Evolutionary conservation across 2,329 filamentous ascomycete species (phyloP).

Genomic region (Pseudonectria buxi): DNA sequence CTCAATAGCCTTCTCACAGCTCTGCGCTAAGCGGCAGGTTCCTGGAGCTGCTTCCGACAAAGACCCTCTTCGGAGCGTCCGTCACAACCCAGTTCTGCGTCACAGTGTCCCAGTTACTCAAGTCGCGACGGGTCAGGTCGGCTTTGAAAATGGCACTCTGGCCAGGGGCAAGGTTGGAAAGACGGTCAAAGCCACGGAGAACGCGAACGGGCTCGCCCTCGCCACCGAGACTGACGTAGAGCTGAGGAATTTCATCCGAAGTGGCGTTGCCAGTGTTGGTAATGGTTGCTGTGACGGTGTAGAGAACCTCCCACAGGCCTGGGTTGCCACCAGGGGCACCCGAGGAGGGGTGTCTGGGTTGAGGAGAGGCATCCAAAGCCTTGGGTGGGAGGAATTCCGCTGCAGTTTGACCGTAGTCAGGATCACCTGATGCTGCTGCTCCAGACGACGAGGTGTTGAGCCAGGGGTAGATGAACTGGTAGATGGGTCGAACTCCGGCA

Average conservation of each 20-base stretch:
- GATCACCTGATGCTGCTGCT: slow-evolving; percentile 48
- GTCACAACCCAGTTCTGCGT: slow-evolving; percentile 79
- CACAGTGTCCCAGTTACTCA: slow-evolving; percentile 78
- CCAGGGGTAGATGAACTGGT: slow-evolving; percentile 63
- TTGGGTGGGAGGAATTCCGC: slow-evolving; percentile 54
- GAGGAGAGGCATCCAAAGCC: slow-evolving; percentile 48
- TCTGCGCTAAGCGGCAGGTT: slow-evolving; percentile 39
- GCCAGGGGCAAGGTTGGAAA: slow-evolving; percentile 63
- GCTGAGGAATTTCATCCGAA: slow-evolving; percentile 68
- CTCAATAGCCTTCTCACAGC: slow-evolving; percentile 1
- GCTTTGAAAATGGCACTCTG: slow-evolving; percentile 58
- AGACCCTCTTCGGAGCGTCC: slow-evolving; percentile 44
- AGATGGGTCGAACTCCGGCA: slow-evolving; percentile 42
- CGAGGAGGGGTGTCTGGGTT: slow-evolving; percentile 45
- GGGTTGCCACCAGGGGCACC: slow-evolving; percentile 57
- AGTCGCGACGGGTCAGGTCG: slow-evolving; percentile 67
- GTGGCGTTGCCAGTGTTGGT: slow-evolving; percentile 61
- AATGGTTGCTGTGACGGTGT: slow-evolving; percentile 59
- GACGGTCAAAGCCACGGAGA: slow-evolving; percentile 75
- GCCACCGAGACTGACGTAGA: slow-evolving; percentile 77
- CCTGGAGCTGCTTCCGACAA: slow-evolving; percentile 49
- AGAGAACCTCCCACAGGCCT: slow-evolving; percentile 62
- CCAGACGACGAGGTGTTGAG: slow-evolving; percentile 58
- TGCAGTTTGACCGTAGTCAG: slow-evolving; percentile 52
- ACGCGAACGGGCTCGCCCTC: slow-evolving; percentile 59